phyloP scores from a whole-genome alignment of 805 yeast genomes.

The Saccharomycopsis olivae region DNA sequence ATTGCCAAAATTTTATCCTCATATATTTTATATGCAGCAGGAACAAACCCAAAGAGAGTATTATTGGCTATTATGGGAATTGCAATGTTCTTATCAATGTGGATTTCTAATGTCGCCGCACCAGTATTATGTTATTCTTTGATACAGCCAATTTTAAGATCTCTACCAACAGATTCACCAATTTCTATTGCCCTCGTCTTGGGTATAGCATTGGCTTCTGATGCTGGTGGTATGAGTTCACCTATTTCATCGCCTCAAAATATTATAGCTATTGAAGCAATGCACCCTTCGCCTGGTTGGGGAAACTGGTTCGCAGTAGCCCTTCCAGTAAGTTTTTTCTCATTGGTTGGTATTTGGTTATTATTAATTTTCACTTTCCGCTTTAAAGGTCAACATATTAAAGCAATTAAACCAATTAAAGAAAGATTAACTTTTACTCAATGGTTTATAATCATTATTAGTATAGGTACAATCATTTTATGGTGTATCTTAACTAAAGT shows the following conservation, averaged over 20 bases:
- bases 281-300: constrained; percentile 72
- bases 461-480: constrained; percentile 60
- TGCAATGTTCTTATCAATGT: constrained; percentile 80
- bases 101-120: constrained; percentile 96
- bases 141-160: constrained; percentile 80
- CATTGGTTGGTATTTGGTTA: constrained; percentile 62
- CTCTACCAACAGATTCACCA: constrained; percentile 67
- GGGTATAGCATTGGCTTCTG: constrained; percentile 90
- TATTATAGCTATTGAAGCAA: constrained; percentile 77
- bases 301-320: constrained; percentile 87
- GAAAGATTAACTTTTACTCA: constrained; percentile 67
- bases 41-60: constrained; percentile 73
- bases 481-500: constrained; percentile 86
- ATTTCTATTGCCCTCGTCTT: constrained; percentile 78
- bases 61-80: constrained; percentile 78
- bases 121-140: constrained; percentile 90
- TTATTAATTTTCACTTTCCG: constrained; percentile 58
- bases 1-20: constrained; percentile 84
- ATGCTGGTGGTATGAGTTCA: constrained; percentile 94
- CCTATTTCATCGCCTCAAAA: constrained; percentile 98
- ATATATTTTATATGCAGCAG: constrained; percentile 69
- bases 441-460: constrained; percentile 59
- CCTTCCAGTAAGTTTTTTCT: constrained; percentile 62
- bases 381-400: constrained; percentile 28
- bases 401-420: constrained; percentile 18